Conservation (phyloP, 805 yeast genomes). For the Alloascoidea hylecoeti region DNA sequence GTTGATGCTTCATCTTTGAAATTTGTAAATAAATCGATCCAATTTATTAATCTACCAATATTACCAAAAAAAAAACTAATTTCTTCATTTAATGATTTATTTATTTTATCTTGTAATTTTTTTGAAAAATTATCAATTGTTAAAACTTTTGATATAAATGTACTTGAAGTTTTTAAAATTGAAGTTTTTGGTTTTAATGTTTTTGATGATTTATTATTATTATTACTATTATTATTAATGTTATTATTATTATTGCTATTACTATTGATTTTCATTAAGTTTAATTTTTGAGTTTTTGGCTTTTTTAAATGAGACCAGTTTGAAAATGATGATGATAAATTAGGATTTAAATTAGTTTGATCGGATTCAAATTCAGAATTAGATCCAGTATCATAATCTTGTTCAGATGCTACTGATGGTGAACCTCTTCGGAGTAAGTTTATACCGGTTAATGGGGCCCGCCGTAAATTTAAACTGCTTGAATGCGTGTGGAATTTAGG, state of each 20-base stretch:
- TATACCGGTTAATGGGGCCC: too few species aligned
- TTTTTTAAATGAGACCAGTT: neutral
- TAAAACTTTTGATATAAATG: neutral
- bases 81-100: constrained; percentile 6
- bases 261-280: neutral
- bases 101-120: constrained; percentile 3
- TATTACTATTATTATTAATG: neutral
- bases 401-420: neutral
- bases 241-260: neutral
- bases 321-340: neutral
- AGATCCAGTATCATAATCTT: neutral
- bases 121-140: neutral
- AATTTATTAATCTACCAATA: constrained; percentile 18
- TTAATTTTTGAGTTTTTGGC: neutral
- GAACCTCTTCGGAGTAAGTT: neutral
- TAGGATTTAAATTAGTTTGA: neutral
- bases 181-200: neutral
- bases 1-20: constrained; percentile 17
- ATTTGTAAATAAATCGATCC: constrained; percentile 15
- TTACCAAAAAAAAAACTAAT: constrained; percentile 18
- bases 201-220: too few species aligned
- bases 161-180: neutral
- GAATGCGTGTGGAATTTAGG: neutral
- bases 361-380: neutral
- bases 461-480: too few species aligned